Conservation (phyloP, 1,139 yeast genomes). For the Sugiyamaella pinicola region DNA sequence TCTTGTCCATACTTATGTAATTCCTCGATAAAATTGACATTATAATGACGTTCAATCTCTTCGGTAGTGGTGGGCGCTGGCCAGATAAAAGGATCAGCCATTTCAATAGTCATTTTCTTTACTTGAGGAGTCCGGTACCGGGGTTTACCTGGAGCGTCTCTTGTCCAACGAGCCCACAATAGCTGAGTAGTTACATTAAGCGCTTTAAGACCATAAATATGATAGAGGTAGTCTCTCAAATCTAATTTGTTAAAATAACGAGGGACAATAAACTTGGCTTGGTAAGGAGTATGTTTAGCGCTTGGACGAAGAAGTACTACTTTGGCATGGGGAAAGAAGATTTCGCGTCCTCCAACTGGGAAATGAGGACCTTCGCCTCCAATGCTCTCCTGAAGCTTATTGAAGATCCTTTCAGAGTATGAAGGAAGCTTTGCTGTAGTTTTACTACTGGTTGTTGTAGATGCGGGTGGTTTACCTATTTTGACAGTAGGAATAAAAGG, state of each 20-base stretch:
- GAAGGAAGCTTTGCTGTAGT: conserved; percentile 3
- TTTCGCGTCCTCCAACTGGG: conserved; percentile 68
- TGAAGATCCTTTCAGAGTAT: conserved; percentile 29
- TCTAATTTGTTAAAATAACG: conserved; percentile 88
- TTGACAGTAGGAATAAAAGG: conserved; percentile 11
- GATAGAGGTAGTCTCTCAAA: conserved; percentile 85
- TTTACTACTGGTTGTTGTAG: not conserved
- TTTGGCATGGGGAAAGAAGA: conserved; percentile 83
- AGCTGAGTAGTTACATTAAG: conserved; percentile 84
- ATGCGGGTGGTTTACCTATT: not conserved
- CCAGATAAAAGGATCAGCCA: conserved; percentile 93
- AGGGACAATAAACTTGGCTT: conserved; percentile 92
- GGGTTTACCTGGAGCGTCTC: conserved; percentile 63
- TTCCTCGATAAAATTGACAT: conserved; percentile 35
- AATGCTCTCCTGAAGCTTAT: conserved; percentile 55
- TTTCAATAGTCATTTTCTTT: conserved; percentile 93
- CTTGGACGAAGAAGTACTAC: conserved; percentile 79
- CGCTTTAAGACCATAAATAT: conserved; percentile 85
- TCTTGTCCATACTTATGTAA: conserved; percentile 45
- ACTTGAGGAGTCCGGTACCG: conserved; percentile 79
- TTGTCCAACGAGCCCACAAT: conserved; percentile 67
- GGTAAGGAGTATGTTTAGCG: conserved; percentile 94
- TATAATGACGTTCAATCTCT: conserved; percentile 41
- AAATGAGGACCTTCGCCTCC: conserved; percentile 76
- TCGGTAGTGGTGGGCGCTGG: conserved; percentile 59